These are phyloP conservation scores for Stagonosporopsis cucurbitacearum DNA, from an alignment of 2,329 filamentous ascomycete species.

Conservation along the genomic window DNA sequence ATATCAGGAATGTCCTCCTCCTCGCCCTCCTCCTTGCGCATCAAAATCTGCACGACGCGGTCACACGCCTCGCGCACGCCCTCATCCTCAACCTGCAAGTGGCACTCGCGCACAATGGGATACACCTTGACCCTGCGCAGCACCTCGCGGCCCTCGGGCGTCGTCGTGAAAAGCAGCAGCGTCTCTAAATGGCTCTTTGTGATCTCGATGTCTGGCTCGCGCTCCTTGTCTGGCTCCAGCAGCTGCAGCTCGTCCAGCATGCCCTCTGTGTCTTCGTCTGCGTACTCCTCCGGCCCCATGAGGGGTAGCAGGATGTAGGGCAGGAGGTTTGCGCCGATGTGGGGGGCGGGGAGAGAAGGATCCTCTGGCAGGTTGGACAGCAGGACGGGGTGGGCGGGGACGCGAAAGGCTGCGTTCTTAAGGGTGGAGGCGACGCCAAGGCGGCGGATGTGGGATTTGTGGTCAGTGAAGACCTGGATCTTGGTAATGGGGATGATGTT, in stretches of 20 bases:
- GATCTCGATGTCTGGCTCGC: slow-evolving; percentile 78
- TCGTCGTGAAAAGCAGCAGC: slow-evolving; percentile 80
- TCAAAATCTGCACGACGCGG: slow-evolving; percentile 85
- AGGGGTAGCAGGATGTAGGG: slow-evolving; percentile 90
- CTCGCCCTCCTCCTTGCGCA: slow-evolving; percentile 75
- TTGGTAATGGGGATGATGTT: slow-evolving; percentile 87
- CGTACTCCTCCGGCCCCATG: slow-evolving; percentile 85
- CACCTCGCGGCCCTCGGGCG: slow-evolving; percentile 73
- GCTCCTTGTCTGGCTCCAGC: slow-evolving; percentile 84
- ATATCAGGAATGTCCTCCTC: slow-evolving; percentile 53
- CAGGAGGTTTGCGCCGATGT: slow-evolving; percentile 77
- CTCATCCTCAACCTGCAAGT: slow-evolving; percentile 78
- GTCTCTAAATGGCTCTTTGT: slow-evolving; percentile 90
- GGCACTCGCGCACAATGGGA: slow-evolving; percentile 85
- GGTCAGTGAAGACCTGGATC: slow-evolving; percentile 92
- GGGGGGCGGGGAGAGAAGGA: slow-evolving; percentile 50
- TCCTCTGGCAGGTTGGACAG: slow-evolving; percentile 55
- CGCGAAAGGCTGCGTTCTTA: slow-evolving; percentile 90
- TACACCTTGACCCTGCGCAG: slow-evolving; percentile 84
- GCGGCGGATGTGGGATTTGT: slow-evolving; percentile 79
- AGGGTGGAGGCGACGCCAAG: slow-evolving; percentile 96
- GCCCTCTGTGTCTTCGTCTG: slow-evolving; percentile 80
- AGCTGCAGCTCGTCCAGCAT: slow-evolving; percentile 93
- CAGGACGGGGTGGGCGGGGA: slow-evolving; percentile 73
- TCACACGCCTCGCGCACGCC: slow-evolving; percentile 85